phyloP scores from a whole-genome alignment of 2,329 filamentous ascomycete species.

The Ambrosiella xylebori region DNA sequence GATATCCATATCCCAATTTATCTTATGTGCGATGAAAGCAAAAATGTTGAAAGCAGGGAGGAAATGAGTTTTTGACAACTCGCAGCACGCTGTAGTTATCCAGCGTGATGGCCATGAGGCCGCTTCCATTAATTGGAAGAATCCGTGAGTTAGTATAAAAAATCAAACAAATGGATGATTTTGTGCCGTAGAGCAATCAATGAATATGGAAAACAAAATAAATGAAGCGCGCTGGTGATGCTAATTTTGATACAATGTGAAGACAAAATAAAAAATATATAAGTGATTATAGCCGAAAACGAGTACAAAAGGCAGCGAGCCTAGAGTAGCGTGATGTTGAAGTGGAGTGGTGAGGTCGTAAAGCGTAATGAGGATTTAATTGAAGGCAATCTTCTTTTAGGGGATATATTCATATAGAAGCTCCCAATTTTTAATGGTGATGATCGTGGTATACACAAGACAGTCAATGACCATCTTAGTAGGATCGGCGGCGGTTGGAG shows the following conservation, averaged over 20 bases:
- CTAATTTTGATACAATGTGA: slow-evolving; percentile 11
- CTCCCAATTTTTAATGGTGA: not conserved
- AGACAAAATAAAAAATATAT: not conserved
- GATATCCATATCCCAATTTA: not conserved
- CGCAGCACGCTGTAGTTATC: not conserved
- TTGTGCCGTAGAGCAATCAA: not conserved
- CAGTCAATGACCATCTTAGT: slow-evolving; percentile 22
- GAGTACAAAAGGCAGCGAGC: not conserved
- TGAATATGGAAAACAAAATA: not conserved
- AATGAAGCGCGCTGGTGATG: slow-evolving; percentile 11
- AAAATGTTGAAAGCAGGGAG: not conserved
- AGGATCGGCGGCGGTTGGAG: slow-evolving; percentile 38
- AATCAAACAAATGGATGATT: not conserved
- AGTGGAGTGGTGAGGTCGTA: slow-evolving; percentile 13
- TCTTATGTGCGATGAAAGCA: not conserved
- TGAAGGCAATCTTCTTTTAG: slow-evolving; percentile 2
- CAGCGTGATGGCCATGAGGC: not conserved
- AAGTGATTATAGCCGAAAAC: slow-evolving; percentile 3
- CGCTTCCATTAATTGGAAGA: not conserved
- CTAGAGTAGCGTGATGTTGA: slow-evolving; percentile 9
- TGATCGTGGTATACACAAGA: slow-evolving; percentile 14
- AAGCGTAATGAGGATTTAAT: slow-evolving; percentile 14
- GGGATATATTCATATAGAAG: not conserved
- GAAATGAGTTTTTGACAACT: not conserved
- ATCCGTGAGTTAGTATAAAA: not conserved